Evolutionary conservation across 805 yeast species (phyloP).

Genomic region (Monosporozyma servazzii): DNA sequence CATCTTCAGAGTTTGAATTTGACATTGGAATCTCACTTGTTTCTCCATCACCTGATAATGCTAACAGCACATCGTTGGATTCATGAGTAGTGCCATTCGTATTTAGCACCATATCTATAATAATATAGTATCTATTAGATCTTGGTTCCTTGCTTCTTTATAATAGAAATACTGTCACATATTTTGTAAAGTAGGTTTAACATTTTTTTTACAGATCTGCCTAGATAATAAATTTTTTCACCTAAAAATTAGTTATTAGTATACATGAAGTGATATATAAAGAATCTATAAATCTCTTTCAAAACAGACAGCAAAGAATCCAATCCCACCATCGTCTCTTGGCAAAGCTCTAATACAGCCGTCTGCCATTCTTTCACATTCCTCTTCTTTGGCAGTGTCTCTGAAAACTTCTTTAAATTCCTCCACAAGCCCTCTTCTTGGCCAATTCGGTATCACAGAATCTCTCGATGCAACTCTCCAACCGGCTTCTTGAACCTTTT

Average conservation of each 20-base stretch:
- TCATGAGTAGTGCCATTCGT: neutral
- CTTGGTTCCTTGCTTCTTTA: neutral
- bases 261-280: neutral
- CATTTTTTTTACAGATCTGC: no score
- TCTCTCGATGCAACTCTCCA: conserved; percentile 61
- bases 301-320: conserved; percentile 93
- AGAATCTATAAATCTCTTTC: conserved; percentile 27
- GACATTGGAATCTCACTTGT: neutral
- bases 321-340: conserved; percentile 93
- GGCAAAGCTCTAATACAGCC: conserved; percentile 85
- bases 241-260: neutral
- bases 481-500: conserved; percentile 52
- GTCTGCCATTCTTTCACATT: conserved; percentile 54
- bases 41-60: conserved; percentile 7
- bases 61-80: conserved; percentile 5
- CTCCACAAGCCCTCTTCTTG: conserved; percentile 65
- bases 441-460: conserved; percentile 76
- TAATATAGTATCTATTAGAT: neutral
- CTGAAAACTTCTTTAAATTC: conserved; percentile 51
- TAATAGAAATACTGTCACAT: no score
- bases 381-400: conserved; percentile 33
- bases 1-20: neutral
- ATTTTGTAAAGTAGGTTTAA: no score
- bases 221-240: no score
- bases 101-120: neutral